Percentiles rank a stretch among this genome's conserved stretches.
Evolutionary conservation across 2,329 filamentous ascomycete genomes (phyloP).

Genomic region (Nemania bipapillata): DNA sequence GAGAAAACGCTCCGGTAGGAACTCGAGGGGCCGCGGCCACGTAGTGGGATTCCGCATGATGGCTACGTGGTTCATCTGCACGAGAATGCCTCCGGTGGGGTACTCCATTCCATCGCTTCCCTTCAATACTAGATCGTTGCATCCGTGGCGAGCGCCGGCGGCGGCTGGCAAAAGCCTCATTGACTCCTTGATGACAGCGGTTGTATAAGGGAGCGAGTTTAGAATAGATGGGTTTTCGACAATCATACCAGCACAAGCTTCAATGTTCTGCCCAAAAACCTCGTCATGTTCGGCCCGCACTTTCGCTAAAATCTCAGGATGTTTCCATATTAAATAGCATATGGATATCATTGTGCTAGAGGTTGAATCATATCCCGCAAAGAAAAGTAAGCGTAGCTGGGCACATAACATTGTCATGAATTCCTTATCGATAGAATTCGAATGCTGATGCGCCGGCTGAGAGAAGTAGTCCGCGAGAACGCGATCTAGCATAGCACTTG

Average conservation of each 20-base stretch:
- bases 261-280: conserved; percentile 59
- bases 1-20: conserved; percentile 62
- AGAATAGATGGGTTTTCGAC: conserved; percentile 58
- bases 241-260: conserved; percentile 55
- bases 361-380: conserved; percentile 56
- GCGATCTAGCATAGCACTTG: conserved; percentile 51
- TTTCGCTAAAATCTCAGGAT: conserved; percentile 47
- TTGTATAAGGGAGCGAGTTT: conserved; percentile 64
- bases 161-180: conserved; percentile 65
- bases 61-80: conserved; percentile 55
- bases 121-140: conserved; percentile 54
- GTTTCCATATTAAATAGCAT: conserved; percentile 48
- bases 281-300: conserved; percentile 61
- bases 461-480: conserved; percentile 50
- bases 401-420: conserved; percentile 49
- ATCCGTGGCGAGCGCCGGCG: conserved; percentile 56
- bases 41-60: conserved; percentile 55
- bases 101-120: conserved; percentile 58
- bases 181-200: conserved; percentile 66
- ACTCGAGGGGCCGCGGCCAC: conserved; percentile 59
- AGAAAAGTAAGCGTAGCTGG: conserved; percentile 54
- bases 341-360: conserved; percentile 50
- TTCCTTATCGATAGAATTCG: conserved; percentile 41
- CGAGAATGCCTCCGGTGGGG: conserved; percentile 58
- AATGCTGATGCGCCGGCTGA: conserved; percentile 41